A percentile compares a stretch with the other conserved stretches of the same genome.
phyloP scores from a whole-genome alignment of 495 filamentous ascomycete genomes.

The Niebla homalea region DNA sequence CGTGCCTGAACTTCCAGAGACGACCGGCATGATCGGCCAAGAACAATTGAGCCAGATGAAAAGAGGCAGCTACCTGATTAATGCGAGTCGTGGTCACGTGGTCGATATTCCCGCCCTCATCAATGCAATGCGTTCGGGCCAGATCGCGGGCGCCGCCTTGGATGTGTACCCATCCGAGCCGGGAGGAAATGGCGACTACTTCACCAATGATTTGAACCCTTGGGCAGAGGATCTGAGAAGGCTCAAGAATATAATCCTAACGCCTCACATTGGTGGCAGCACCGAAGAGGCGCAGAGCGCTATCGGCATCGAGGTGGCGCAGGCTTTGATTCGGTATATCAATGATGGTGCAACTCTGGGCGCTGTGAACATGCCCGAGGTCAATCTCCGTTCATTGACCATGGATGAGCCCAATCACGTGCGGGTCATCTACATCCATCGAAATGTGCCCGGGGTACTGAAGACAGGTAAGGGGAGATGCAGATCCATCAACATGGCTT shows the following conservation, averaged over 20 bases:
- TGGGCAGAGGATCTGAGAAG: slow-evolving; percentile 80
- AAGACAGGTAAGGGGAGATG: slow-evolving; percentile 45
- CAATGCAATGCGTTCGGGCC: slow-evolving; percentile 73
- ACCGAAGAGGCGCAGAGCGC: slow-evolving; percentile 97
- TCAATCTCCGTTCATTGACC: slow-evolving; percentile 72
- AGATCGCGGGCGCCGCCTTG: slow-evolving; percentile 84
- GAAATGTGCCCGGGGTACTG: slow-evolving; percentile 88
- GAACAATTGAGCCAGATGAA: slow-evolving; percentile 80
- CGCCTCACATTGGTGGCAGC: slow-evolving; percentile 92
- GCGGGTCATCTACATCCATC: slow-evolving; percentile 89
- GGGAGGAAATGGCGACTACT: slow-evolving; percentile 86
- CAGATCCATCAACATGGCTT: background rate
- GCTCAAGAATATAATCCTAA: slow-evolving; percentile 86
- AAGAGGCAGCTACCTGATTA: slow-evolving; percentile 83
- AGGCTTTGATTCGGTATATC: slow-evolving; percentile 81
- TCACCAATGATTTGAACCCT: slow-evolving; percentile 66
- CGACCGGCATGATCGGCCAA: slow-evolving; percentile 72
- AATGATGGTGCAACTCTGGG: slow-evolving; percentile 81
- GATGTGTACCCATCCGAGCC: slow-evolving; percentile 96
- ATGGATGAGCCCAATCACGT: slow-evolving; percentile 78
- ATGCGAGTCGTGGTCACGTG: slow-evolving; percentile 84
- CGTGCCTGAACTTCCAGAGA: slow-evolving; percentile 87
- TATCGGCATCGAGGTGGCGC: slow-evolving; percentile 85
- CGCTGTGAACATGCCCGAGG: slow-evolving; percentile 93
- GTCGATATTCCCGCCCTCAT: slow-evolving; percentile 91